Evolutionary conservation across 768 basidiomycete species (phyloP).

Genomic region (Agaricus bisporus): DNA sequence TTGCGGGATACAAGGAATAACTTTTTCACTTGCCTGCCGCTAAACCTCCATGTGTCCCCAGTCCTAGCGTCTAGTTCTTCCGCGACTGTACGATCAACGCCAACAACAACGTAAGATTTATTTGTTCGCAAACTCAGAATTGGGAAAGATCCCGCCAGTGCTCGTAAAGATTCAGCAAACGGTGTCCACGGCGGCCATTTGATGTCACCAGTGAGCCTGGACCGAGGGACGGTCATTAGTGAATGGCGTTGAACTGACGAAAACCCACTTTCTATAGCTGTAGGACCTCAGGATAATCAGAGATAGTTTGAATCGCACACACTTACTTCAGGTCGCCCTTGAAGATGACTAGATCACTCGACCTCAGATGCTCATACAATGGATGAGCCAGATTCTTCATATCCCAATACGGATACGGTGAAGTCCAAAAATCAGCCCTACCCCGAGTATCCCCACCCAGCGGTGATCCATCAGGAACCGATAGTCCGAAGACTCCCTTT

Average conservation of each 20-base stretch:
- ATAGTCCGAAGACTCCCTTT: constrained; percentile 64
- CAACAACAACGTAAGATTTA: constrained; percentile 96
- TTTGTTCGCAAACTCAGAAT: constrained; percentile 84
- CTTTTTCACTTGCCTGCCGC: constrained; percentile 57
- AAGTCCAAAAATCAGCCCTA: constrained; percentile 62
- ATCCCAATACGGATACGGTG: constrained; percentile 72
- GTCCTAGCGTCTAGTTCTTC: constrained; percentile 56
- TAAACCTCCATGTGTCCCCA: constrained; percentile 70
- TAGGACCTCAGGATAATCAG: background rate
- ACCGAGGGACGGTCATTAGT: background rate
- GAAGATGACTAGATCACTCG: constrained; percentile 72
- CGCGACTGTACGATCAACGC: constrained; percentile 62
- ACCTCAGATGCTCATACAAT: constrained; percentile 44
- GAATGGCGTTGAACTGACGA: background rate
- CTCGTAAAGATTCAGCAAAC: constrained; percentile 39
- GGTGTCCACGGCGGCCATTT: constrained; percentile 54
- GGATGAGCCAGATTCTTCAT: constrained; percentile 47
- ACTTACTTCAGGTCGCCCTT: constrained; percentile 93
- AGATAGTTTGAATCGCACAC: background rate
- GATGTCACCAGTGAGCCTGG: constrained; percentile 85
- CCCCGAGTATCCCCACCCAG: constrained; percentile 36
- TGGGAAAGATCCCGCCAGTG: constrained; percentile 73
- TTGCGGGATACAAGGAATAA: background rate
- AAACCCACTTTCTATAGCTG: constrained; percentile 78
- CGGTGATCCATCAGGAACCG: constrained; percentile 53